Percentiles rank a stretch among this genome's conserved stretches.
Evolutionary conservation across 257 asterid genomes (phyloP).

Genomic region (Cynanchum wilfordii): DNA sequence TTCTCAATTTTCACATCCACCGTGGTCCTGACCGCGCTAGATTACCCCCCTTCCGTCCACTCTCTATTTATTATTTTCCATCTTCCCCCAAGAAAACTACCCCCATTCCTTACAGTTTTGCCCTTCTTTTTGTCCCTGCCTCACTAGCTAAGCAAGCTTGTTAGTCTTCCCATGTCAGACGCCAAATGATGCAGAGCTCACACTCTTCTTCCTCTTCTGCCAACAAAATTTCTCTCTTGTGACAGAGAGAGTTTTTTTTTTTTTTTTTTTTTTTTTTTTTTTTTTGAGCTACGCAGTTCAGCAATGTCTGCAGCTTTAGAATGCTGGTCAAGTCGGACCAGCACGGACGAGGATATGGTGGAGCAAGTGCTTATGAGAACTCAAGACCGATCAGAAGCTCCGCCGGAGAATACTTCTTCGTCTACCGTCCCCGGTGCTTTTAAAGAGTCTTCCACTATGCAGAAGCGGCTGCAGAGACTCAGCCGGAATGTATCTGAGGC

Average conservation of each 20-base stretch:
- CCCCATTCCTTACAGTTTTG: too few species aligned
- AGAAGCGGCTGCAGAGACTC: constrained; percentile 72
- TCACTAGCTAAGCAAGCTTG: background rate
- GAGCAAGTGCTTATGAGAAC: constrained; percentile 91
- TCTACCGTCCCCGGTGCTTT: constrained; percentile 27
- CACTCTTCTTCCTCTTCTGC: background rate
- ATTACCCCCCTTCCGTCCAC: background rate
- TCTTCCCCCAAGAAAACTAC: background rate
- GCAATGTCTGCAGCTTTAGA: constrained; percentile 91
- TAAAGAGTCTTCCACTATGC: constrained; percentile 71
- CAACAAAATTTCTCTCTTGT: background rate
- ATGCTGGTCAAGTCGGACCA: constrained; percentile 92
- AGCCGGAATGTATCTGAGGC: constrained; percentile 92
- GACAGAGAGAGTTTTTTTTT: background rate
- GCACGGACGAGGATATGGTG: constrained; percentile 86
- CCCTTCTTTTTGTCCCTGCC: background rate
- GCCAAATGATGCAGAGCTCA: constrained; percentile 6
- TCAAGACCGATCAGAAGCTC: constrained; percentile 75
- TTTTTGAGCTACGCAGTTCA: background rate
- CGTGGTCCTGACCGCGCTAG: constrained; percentile 11
- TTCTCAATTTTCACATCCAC: background rate
- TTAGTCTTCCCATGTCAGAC: constrained; percentile 11
- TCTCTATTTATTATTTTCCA: constrained; percentile 7
- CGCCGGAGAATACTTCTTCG: constrained; percentile 32
- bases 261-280: too few species aligned